Evolutionary conservation across 140 eudicot genomes (phyloP), one percentile per base, ranked within the genome.

Genomic region (Flaveria floridana): DNA sequence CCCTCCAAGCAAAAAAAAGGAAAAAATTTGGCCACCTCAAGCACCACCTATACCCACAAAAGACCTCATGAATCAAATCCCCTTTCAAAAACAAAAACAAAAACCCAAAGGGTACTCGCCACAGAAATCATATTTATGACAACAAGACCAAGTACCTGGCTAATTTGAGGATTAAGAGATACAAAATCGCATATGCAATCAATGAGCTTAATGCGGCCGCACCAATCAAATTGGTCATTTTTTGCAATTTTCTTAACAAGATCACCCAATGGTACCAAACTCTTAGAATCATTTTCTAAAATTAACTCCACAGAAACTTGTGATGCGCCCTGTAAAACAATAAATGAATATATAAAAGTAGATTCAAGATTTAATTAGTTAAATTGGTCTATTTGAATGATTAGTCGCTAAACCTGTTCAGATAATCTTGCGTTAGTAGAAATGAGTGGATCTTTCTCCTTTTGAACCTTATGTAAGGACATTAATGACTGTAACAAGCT

Each of bases 101-200:
- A 61, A 26, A 13, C n/a, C 41, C 74, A 48, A 19, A 69, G 68
- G 51, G 67, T 62, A 73, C 58, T 28, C 62, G 69, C 44, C 51
- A 37, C 42, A 23, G 53, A 62, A 65, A 58, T 37, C 9, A 6
- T 55, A 51, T n/a, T 21, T 55, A 39, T 42, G 28, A 64, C 53
- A 70, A 37, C 51, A 77, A 68, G n/a, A 21, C 34, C 65, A 76
- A 66, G 76, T 76, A 95, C 99, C 97, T 95, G 99, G 78, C 97
- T 85, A 62, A 87, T 81, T 70, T 84, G 89, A 44, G 99, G 96
- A 61, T 76, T 76, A 37, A 95, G 85, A 73, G 76, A 76, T 69
- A 95, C 68, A 74, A 87, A 91, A 78, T 83, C 80, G 84, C 90
- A 95, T 65, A 95, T 84, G 85, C 97, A 95, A 72, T 81, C 95